Evolutionary conservation across 805 yeast species (phyloP), one percentile per base, ranked within the genome.

Genomic region (Ogataea methanolica): DNA sequence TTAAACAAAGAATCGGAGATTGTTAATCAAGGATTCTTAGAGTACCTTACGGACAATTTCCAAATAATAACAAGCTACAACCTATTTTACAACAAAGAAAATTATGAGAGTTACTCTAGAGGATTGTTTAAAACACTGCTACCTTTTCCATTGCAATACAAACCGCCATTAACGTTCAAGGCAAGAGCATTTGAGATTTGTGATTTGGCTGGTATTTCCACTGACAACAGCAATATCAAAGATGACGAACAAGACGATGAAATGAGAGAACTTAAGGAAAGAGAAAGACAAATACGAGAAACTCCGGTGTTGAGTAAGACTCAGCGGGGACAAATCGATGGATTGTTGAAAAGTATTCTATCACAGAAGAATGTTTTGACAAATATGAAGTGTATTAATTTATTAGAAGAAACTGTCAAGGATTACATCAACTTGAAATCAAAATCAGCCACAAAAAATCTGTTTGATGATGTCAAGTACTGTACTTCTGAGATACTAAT

Each of bases 141-240:
- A 17, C 84, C 87, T 6, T 85, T 85, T 67, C 92, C 91, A 9
- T 74, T 83, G 77, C 87, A 84, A 76, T 85, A 84, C 60, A 78
- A 78, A 50, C 80, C 83, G 21, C 90, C 91, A 1, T 52, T 79
- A 36, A 68, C 65, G 38, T 70, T 71, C 47, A 72, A 72, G 54
- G 42, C 57, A 0, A 44, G 47, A 5, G 74, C 74, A 1, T 43
- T 59, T 33, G 52, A 55, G 33, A 50, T 58, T 4, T 71, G 75
- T 53, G 47, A 55, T 14, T 50, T 56, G 12, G 49, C 59, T 16
- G 76, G 76, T 0, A 52, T 72, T 22, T 57, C 63, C 0, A 58
- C 53, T 6, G 71, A 65, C 11, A 11, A 11, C 9, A 26, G 42
- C 65, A 57, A 39, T 60, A 57, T n/a, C 49, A 55, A 8, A 46